Percentiles rank a stretch among this genome's conserved stretches.
Conservation (phyloP, 2,329 filamentous ascomycete species). For the Scedosporium boydii region DNA sequence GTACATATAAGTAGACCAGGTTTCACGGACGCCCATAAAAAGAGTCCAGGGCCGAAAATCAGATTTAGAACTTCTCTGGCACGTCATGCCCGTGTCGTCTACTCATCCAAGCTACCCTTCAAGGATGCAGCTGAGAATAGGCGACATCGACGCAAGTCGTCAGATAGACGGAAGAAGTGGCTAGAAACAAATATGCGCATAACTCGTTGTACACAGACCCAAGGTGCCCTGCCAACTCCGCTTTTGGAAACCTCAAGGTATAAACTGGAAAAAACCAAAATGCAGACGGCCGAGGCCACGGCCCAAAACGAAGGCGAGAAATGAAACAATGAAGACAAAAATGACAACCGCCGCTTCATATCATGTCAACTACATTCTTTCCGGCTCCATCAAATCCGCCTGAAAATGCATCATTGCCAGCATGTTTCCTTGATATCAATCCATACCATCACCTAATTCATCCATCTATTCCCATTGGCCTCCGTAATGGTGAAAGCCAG, state of each 20-base stretch:
- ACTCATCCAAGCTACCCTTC: too few species aligned
- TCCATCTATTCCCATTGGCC: background rate
- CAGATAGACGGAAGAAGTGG: background rate
- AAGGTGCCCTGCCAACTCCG: background rate
- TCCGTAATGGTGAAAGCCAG: background rate
- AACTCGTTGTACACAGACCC: conserved; percentile 1
- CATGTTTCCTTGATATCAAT: background rate
- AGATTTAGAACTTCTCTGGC: too few species aligned
- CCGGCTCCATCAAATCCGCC: background rate
- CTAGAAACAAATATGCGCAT: background rate
- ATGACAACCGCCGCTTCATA: background rate
- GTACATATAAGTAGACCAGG: too few species aligned
- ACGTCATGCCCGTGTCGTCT: too few species aligned
- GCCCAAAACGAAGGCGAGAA: conserved; percentile 1
- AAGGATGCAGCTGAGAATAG: background rate
- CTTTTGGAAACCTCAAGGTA: conserved; percentile 1
- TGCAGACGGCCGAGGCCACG: background rate
- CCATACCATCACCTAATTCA: background rate
- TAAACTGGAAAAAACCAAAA: conserved; percentile 1
- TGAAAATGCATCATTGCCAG: background rate
- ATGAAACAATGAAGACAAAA: background rate
- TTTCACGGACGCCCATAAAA: too few species aligned
- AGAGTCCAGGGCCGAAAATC: too few species aligned
- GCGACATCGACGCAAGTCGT: background rate
- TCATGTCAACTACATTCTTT: background rate